Evolutionary conservation across 2,329 filamentous ascomycete genomes (phyloP).

Genomic region (Verticillium albo-atrum): DNA sequence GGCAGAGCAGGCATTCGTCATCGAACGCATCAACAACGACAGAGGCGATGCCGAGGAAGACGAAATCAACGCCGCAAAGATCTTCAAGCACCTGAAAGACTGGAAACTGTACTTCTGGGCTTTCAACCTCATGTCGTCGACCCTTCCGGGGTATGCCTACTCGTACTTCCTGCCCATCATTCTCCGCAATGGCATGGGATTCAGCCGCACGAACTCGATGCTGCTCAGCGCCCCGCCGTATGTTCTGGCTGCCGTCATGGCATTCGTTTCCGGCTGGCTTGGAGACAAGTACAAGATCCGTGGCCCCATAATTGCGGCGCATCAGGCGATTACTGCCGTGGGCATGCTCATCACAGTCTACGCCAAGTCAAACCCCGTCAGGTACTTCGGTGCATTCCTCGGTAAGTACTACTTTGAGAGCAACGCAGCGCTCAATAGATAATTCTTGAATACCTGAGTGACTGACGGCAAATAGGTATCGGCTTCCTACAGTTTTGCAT

Average conservation of each 20-base stretch:
- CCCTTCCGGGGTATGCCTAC: conserved; percentile 25
- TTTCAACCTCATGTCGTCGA: conserved; percentile 25
- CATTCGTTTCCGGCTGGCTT: conserved; percentile 12
- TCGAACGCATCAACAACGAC: conserved; percentile 25
- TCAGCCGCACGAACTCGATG: conserved; percentile 23
- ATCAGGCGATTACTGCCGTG: conserved; percentile 17
- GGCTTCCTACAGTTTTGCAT: conserved; percentile 21
- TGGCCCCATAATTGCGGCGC: conserved; percentile 12
- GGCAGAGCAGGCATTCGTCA: conserved; percentile 20
- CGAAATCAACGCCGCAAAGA: conserved; percentile 15
- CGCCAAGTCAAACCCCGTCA: conserved; percentile 4
- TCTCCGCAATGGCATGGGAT: conserved; percentile 28
- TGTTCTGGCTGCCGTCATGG: conserved; percentile 15
- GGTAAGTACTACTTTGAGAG: conserved; percentile 16
- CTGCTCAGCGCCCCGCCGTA: conserved; percentile 19
- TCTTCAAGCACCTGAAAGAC: conserved; percentile 23
- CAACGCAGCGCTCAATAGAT: too few species aligned
- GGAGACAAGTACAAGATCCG: conserved; percentile 16
- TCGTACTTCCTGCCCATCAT: conserved; percentile 32
- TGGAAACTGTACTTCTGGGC: conserved; percentile 30
- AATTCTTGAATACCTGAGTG: too few species aligned
- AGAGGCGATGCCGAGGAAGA: conserved; percentile 15
- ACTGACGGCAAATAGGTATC: conserved; percentile 17
- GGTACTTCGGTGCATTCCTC: conserved; percentile 18
- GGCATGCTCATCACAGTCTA: conserved; percentile 13